Evolutionary conservation across 306 rosid genomes (phyloP).

Genomic region (Gillenia trifoliata): DNA sequence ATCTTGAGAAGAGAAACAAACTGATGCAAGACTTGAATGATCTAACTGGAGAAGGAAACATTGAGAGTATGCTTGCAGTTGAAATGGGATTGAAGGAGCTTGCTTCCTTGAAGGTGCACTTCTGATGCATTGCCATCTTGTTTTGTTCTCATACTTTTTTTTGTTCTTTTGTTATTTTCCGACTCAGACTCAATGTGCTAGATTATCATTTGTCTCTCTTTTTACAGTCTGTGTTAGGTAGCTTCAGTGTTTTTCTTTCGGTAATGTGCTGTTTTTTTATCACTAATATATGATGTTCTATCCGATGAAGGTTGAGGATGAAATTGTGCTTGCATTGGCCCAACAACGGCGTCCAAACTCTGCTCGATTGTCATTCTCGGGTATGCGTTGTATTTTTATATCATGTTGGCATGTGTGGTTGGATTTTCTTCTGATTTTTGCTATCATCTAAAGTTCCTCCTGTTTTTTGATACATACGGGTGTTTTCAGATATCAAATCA

Average conservation of each 20-base stretch:
- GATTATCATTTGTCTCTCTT: slow-evolving; percentile 11
- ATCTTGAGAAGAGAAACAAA: slow-evolving; percentile 62
- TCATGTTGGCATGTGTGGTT: not conserved
- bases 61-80: slow-evolving; percentile 93
- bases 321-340: slow-evolving; percentile 77
- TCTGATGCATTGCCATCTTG: slow-evolving; percentile 13
- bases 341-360: slow-evolving; percentile 85
- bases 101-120: slow-evolving; percentile 77
- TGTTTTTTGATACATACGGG: not conserved
- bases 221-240: not conserved
- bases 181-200: not conserved
- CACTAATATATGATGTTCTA: slow-evolving; percentile 12
- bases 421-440: not conserved
- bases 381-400: slow-evolving; percentile 29
- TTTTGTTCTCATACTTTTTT: slow-evolving; percentile 3
- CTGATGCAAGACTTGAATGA: slow-evolving; percentile 74
- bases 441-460: not conserved
- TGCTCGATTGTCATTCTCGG: slow-evolving; percentile 60
- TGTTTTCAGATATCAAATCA: slow-evolving; percentile 73
- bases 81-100: slow-evolving; percentile 97
- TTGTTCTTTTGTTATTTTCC: not conserved
- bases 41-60: slow-evolving; percentile 94
- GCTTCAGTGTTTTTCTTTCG: slow-evolving; percentile 8
- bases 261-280: not conserved
- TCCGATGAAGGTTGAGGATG: slow-evolving; percentile 71